These are phyloP conservation scores for Omphalotus guepiniiformis DNA, from an alignment of 768 basidiomycete genomes.

Conservation along the genomic window DNA sequence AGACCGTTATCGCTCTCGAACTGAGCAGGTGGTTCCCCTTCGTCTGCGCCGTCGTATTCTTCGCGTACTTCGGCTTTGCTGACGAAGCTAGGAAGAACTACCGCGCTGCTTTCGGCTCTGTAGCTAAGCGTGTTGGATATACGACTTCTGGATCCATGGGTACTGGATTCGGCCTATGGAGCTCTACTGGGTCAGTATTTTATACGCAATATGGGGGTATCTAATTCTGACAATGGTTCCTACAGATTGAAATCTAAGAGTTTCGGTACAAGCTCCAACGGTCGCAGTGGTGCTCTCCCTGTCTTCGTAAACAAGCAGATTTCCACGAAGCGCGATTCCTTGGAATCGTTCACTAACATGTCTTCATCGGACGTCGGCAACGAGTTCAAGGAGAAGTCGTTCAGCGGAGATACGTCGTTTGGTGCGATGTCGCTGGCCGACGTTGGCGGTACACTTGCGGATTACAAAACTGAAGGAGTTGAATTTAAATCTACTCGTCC, in stretches of 20 bases:
- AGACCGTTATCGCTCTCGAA: conserved; percentile 28
- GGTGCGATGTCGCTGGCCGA: conserved; percentile 33
- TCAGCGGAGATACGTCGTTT: conserved; percentile 31
- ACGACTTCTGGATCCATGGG: conserved; percentile 16
- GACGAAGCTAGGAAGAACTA: conserved; percentile 58
- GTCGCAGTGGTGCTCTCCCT: conserved; percentile 31
- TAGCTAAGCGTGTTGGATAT: conserved; percentile 35
- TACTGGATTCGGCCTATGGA: conserved; percentile 16
- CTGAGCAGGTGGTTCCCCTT: conserved; percentile 45
- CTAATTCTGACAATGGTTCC: not conserved
- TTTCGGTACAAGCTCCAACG: too few species aligned
- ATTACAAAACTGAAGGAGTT: too few species aligned
- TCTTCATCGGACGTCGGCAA: conserved; percentile 36
- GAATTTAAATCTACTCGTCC: too few species aligned
- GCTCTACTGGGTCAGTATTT: conserved; percentile 16
- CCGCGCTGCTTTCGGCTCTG: conserved; percentile 30
- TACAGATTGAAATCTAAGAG: too few species aligned
- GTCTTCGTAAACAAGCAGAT: conserved; percentile 41
- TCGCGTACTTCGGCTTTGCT: conserved; percentile 63
- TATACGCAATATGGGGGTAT: conserved; percentile 22
- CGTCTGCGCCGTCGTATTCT: conserved; percentile 53
- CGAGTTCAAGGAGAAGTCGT: conserved; percentile 29
- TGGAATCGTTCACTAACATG: conserved; percentile 43
- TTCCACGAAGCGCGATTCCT: conserved; percentile 43
- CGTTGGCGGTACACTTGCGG: conserved; percentile 35